These are phyloP conservation scores for Vaccinium macrocarpon DNA, from an alignment of 148 eudicot genomes.

Conservation along the genomic window DNA sequence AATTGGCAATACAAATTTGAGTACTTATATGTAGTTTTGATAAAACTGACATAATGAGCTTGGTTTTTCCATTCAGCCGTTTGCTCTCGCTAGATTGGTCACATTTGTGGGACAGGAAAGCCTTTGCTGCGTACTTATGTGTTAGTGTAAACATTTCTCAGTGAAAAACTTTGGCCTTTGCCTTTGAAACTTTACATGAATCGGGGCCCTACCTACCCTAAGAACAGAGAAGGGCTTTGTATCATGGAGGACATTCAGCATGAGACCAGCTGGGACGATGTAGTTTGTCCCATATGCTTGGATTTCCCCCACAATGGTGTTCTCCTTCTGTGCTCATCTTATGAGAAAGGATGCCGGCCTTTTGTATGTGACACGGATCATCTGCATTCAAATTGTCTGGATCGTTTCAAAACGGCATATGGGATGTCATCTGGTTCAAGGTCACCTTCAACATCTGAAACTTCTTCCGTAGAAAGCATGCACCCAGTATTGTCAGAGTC, in stretches of 20 bases:
- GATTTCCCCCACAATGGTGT: conserved; percentile 90
- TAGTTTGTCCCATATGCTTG: conserved; percentile 89
- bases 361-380: conserved; percentile 90
- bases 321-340: conserved; percentile 90
- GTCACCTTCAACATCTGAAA: conserved; percentile 37
- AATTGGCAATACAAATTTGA: not conserved
- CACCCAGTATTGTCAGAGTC: conserved; percentile 27
- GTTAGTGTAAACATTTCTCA: not conserved
- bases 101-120: conserved; percentile 4
- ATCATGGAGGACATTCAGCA: conserved; percentile 49
- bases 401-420: conserved; percentile 77
- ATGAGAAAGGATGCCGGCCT: conserved; percentile 78
- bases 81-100: not conserved
- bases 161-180: not conserved
- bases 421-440: conserved; percentile 48
- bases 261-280: conserved; percentile 62
- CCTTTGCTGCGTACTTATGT: conserved; percentile 6
- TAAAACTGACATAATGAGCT: not conserved
- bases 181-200: conserved; percentile 10
- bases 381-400: conserved; percentile 92
- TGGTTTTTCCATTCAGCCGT: not conserved
- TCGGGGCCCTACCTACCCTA: conserved; percentile 11
- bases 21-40: conserved; percentile 11
- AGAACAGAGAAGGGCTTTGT: not conserved
- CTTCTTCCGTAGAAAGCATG: conserved; percentile 27